These are phyloP conservation scores for Irpex lacteus DNA, from an alignment of 1,284 basidiomycete species.

Conservation along the genomic window DNA sequence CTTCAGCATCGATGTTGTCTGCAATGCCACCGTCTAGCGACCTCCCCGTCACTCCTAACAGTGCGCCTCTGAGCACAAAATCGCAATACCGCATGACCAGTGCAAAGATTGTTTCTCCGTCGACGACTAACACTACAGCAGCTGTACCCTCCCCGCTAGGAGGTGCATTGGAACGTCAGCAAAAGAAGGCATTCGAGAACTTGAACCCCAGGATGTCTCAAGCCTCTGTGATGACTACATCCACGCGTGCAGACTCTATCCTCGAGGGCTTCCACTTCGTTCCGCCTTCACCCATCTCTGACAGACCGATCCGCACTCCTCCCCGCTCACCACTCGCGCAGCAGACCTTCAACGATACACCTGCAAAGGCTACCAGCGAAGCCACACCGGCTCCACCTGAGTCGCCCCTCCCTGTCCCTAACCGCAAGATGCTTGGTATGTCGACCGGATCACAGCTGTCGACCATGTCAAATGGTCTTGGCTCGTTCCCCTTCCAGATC, in stretches of 20 bases:
- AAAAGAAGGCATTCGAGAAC: slow-evolving; percentile 53
- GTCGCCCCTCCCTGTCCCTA: slow-evolving; percentile 26
- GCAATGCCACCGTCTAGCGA: slow-evolving; percentile 11
- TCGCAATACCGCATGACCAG: slow-evolving; percentile 59
- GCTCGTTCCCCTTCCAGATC: slow-evolving; percentile 82
- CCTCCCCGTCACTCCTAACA: slow-evolving; percentile 26
- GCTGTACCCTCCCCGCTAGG: slow-evolving; percentile 8
- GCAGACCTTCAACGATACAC: slow-evolving; percentile 40
- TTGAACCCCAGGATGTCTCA: slow-evolving; percentile 52
- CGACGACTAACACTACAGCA: slow-evolving; percentile 25
- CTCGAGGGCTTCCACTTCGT: slow-evolving; percentile 83
- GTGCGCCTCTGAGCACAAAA: slow-evolving; percentile 32
- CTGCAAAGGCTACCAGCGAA: slow-evolving; percentile 14
- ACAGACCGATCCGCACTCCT: slow-evolving; percentile 69
- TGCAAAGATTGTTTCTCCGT: slow-evolving; percentile 53
- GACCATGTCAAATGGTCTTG: slow-evolving; percentile 69
- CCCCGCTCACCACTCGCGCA: slow-evolving; percentile 67
- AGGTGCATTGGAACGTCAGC: slow-evolving; percentile 56
- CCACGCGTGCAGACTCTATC: slow-evolving; percentile 73
- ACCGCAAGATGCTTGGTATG: slow-evolving; percentile 57
- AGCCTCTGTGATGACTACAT: slow-evolving; percentile 65
- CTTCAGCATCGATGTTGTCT: neutral
- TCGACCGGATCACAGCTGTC: slow-evolving; percentile 72
- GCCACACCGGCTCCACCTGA: neutral
- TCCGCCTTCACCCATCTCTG: slow-evolving; percentile 78